These are phyloP conservation scores for Chlorociboria aeruginascens DNA, from an alignment of 495 filamentous ascomycete genomes.

Conservation along the genomic window DNA sequence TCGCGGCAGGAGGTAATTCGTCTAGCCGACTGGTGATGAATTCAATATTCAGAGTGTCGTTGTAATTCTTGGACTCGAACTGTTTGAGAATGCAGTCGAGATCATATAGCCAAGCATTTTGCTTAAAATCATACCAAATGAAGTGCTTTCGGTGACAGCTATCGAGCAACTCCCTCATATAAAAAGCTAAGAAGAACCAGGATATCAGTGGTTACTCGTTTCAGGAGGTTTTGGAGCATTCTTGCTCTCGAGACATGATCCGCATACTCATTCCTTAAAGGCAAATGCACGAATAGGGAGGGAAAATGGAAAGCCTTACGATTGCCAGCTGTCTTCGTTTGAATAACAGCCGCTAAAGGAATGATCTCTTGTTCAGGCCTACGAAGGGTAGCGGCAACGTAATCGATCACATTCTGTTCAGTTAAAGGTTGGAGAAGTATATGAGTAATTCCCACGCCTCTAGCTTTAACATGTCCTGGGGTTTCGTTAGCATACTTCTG, in stretches of 20 bases:
- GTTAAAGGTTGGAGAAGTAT: slow-evolving; percentile 54
- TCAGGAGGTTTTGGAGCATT: too few species aligned
- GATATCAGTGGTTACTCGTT: too few species aligned
- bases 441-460: slow-evolving; percentile 38
- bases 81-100: slow-evolving; percentile 72
- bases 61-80: slow-evolving; percentile 62
- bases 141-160: slow-evolving; percentile 74
- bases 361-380: slow-evolving; percentile 45
- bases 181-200: slow-evolving; percentile 39
- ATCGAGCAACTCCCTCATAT: slow-evolving; percentile 82
- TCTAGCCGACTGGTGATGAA: slow-evolving; percentile 67
- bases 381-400: slow-evolving; percentile 64
- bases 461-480: slow-evolving; percentile 16
- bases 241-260: too few species aligned
- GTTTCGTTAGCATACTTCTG: slow-evolving; percentile 6
- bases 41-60: slow-evolving; percentile 60
- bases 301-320: slow-evolving; percentile 12
- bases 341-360: slow-evolving; percentile 57
- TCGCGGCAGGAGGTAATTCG: slow-evolving; percentile 58
- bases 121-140: slow-evolving; percentile 79
- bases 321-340: slow-evolving; percentile 72
- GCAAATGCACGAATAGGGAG: too few species aligned
- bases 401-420: slow-evolving; percentile 64
- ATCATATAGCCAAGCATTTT: slow-evolving; percentile 70
- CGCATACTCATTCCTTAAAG: too few species aligned